Percentiles rank a stretch among this genome's conserved stretches.
Evolutionary conservation across 2,329 filamentous ascomycete genomes (phyloP).

Genomic region (Arthrocladium fulminans): DNA sequence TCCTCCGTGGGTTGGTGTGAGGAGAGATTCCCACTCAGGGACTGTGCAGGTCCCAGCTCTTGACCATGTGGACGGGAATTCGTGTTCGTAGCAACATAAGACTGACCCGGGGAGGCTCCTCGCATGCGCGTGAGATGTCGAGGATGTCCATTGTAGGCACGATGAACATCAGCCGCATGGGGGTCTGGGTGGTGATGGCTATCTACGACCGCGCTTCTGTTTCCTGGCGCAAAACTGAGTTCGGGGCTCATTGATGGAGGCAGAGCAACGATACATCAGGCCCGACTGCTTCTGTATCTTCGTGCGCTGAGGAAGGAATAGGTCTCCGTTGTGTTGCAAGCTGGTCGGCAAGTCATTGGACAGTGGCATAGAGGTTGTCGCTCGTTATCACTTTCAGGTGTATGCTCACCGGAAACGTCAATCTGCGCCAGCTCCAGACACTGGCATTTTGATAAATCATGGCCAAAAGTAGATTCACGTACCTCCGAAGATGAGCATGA

Average conservation of each 20-base stretch:
- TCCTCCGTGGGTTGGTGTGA: background rate
- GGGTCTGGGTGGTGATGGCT: background rate
- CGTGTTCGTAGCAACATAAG: background rate
- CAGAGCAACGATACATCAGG: background rate
- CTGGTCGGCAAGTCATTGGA: background rate
- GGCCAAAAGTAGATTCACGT: constrained; percentile 1
- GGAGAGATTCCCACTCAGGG: background rate
- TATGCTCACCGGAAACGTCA: background rate
- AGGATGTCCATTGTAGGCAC: background rate
- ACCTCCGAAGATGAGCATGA: background rate
- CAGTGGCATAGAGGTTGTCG: too few species aligned
- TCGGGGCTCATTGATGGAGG: constrained; percentile 3
- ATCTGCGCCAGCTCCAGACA: background rate
- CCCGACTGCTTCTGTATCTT: background rate
- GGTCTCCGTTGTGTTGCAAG: background rate
- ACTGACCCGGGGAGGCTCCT: background rate
- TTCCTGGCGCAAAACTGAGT: background rate
- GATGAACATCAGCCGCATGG: background rate
- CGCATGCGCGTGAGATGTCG: background rate
- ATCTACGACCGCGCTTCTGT: background rate
- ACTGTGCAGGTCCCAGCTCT: background rate
- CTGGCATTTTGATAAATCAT: background rate
- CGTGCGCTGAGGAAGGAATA: background rate
- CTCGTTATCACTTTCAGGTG: background rate
- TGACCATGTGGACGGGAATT: background rate